Evolutionary conservation across 2,329 filamentous ascomycete species (phyloP).

Genomic region (Drechslerella stenobrocha): DNA sequence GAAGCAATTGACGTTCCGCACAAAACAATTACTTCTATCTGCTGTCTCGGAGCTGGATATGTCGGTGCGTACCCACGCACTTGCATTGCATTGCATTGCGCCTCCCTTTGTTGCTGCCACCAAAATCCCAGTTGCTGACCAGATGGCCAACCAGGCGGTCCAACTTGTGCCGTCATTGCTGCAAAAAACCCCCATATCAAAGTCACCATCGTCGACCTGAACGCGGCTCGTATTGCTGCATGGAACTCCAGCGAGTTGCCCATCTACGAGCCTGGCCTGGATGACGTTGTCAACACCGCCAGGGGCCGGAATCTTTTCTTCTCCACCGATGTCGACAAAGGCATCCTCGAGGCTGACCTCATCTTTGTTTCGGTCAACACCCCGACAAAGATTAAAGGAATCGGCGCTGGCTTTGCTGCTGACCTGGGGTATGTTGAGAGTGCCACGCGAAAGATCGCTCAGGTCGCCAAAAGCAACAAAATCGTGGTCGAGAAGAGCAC

Average conservation of each 20-base stretch:
- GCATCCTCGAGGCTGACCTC: conserved; percentile 70
- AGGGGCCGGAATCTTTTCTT: conserved; percentile 72
- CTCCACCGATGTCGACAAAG: conserved; percentile 66
- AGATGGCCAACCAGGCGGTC: conserved; percentile 62
- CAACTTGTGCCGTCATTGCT: conserved; percentile 74
- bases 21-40: conserved; percentile 63
- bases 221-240: conserved; percentile 66
- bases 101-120: conserved; percentile 13
- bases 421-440: conserved; percentile 74
- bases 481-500: conserved; percentile 83
- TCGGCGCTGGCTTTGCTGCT: conserved; percentile 71
- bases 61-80: conserved; percentile 63
- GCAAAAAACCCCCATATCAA: conserved; percentile 70
- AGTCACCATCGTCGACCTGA: conserved; percentile 75
- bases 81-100: conserved; percentile 10
- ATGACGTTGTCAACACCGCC: conserved; percentile 65
- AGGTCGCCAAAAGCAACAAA: conserved; percentile 67
- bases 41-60: conserved; percentile 75
- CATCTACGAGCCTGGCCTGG: conserved; percentile 73
- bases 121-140: not conserved
- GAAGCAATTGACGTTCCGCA: conserved; percentile 51
- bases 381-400: conserved; percentile 71
- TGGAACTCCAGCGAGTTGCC: conserved; percentile 76
- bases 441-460: conserved; percentile 69
- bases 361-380: conserved; percentile 79